Base-by-base conservation (phyloP, 1,139 yeast species). In the Tardiomyces digboiensis region DNA sequence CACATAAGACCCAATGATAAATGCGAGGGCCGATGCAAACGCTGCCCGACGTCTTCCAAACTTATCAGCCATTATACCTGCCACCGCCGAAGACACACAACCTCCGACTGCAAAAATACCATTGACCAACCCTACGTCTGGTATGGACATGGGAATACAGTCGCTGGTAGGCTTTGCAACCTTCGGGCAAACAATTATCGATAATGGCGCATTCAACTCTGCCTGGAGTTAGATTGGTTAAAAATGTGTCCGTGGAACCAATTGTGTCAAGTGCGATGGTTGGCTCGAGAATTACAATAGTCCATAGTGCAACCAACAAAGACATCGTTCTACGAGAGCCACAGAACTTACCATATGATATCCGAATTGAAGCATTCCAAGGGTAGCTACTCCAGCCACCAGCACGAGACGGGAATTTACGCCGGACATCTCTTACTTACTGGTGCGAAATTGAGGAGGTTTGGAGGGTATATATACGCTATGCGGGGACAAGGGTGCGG, bases 101-200 rank as follows among this genome's bases (percentile, higher is more conserved):
- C 97, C 97, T 7, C 98, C 97, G 45, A 89, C 71, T 36, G 93
- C 80, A 62, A 83, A 87, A 21, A 85, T 75, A 0, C 95, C 80
- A 0, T 95, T 88, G n/a, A 82, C 80, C 21, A 83, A 64, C 0
- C 97, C 97, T 40, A 85, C 67, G 47, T 83, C 82, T 41, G 75
- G 71, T 14, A 80, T 76, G 19, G 72, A 66, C 71, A 85, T 71
- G 0, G 77, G 72, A 22, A 87, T 75, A 60, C 96, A 79, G 52
- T 72, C 68, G 43, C 57, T 50, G 1, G 59, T 55, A 12, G 53
- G 53, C 12, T 49, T 50, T 3, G 58, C 64, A 42, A 59, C 55
- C 26, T 60, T 60, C 56, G 59, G 58, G 53, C 82, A 83, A 5
- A 84, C 71, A 33, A 85, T 66, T 14, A 78, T 72, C 21, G 73